Conservation (phyloP, 2,329 filamentous ascomycete species). For the Trichoderma sp. region DNA sequence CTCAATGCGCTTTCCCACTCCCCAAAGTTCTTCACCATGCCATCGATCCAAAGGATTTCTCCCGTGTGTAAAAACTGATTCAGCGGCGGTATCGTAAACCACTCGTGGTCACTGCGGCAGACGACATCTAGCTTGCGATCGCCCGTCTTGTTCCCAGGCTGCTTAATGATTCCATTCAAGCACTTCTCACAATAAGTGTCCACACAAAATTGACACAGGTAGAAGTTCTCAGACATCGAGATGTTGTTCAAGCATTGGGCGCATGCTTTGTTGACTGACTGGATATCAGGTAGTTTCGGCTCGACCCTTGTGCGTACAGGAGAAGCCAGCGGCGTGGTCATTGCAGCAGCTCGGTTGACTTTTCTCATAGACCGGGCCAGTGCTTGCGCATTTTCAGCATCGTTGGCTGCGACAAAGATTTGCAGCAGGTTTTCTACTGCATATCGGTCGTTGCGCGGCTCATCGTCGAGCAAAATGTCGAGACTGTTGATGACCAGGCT, state of each 20-base stretch:
- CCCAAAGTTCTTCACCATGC: conserved; percentile 34
- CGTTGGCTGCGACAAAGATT: conserved; percentile 41
- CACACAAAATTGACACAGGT: conserved; percentile 42
- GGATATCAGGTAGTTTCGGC: conserved; percentile 42
- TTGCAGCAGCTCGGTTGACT: conserved; percentile 34
- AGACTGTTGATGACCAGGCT: conserved; percentile 41
- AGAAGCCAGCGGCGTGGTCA: conserved; percentile 33
- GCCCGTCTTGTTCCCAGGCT: conserved; percentile 33
- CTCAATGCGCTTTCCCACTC: conserved; percentile 41
- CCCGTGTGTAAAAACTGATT: conserved; percentile 39
- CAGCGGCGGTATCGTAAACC: conserved; percentile 42
- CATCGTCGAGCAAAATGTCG: conserved; percentile 42
- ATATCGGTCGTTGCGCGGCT: conserved; percentile 45
- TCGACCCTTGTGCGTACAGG: conserved; percentile 33
- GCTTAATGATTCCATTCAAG: conserved; percentile 33
- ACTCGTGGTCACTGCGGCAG: conserved; percentile 41
- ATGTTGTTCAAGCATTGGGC: conserved; percentile 43
- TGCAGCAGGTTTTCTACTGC: conserved; percentile 45
- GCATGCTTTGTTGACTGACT: conserved; percentile 38
- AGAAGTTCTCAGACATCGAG: conserved; percentile 34
- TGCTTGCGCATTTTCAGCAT: conserved; percentile 39
- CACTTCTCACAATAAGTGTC: conserved; percentile 43
- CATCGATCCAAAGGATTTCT: conserved; percentile 40
- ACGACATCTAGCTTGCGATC: conserved; percentile 34
- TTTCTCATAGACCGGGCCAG: conserved; percentile 44